Evolutionary conservation across 352 stramenopile species (phyloP).

Genomic region (Phytopythium chamaehyphon): DNA sequence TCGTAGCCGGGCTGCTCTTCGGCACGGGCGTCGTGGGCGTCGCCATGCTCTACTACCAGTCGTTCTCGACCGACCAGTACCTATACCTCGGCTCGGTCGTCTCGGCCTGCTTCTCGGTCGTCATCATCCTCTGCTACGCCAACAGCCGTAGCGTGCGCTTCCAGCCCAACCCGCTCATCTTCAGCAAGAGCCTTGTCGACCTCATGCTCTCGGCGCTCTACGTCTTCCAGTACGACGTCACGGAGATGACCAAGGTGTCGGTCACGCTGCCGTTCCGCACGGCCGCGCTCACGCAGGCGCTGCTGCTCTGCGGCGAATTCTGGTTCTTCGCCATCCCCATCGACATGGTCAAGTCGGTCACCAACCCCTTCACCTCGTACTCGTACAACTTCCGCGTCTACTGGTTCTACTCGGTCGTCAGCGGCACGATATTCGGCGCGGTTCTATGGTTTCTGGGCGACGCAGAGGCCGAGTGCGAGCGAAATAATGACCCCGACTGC

Average conservation of each 20-base stretch:
- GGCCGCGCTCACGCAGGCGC: slow-evolving; percentile 61
- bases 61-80: slow-evolving; percentile 47
- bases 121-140: slow-evolving; percentile 71
- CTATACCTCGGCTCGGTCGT: slow-evolving; percentile 72
- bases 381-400: slow-evolving; percentile 79
- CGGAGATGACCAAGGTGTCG: slow-evolving; percentile 45
- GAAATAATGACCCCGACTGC: slow-evolving; percentile 11
- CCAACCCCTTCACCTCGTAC: slow-evolving; percentile 88
- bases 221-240: slow-evolving; percentile 70
- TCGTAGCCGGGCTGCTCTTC: slow-evolving; percentile 31
- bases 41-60: slow-evolving; percentile 22
- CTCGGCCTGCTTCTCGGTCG: slow-evolving; percentile 63
- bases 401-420: slow-evolving; percentile 80
- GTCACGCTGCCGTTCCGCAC: slow-evolving; percentile 57
- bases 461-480: slow-evolving; percentile 15
- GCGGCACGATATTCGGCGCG: slow-evolving; percentile 59
- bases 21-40: slow-evolving; percentile 34
- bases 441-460: slow-evolving; percentile 62
- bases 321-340: slow-evolving; percentile 89
- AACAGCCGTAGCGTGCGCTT: slow-evolving; percentile 47
- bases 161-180: slow-evolving; percentile 83
- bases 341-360: slow-evolving; percentile 87
- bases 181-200: slow-evolving; percentile 85
- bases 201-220: slow-evolving; percentile 67
- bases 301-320: slow-evolving; percentile 83